Base-by-base conservation (phyloP, 495 filamentous ascomycete genomes). In the Clavariopsis aquatica region DNA sequence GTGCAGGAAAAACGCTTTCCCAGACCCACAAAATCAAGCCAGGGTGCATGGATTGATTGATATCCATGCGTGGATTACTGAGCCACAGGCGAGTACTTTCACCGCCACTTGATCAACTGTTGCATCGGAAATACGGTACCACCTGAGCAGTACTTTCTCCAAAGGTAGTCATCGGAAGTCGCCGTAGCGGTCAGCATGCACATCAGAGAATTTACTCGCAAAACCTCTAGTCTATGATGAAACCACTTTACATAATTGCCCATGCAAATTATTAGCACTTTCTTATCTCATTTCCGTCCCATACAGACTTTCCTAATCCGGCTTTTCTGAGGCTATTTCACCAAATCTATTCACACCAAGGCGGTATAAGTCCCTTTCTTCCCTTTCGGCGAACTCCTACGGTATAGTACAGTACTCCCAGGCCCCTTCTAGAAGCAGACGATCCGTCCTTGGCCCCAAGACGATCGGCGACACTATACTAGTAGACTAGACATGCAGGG, bases 351-450 rank as follows among this genome's bases (percentile, higher is more conserved):
- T n/a, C n/a, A n/a, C n/a, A n/a, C n/a, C n/a, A n/a, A n/a, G n/a
- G n/a, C n/a, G n/a, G n/a, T n/a, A n/a, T n/a, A n/a, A n/a, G n/a
- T n/a, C n/a, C n/a, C n/a, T n/a, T n/a, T n/a, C n/a, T n/a, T n/a
- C n/a, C n/a, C n/a, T n/a, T n/a, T n/a, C n/a, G n/a, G n/a, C n/a
- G n/a, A n/a, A n/a, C n/a, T n/a, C n/a, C n/a, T n/a, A n/a, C n/a
- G n/a, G n/a, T n/a, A n/a, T n/a, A n/a, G n/a, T n/a, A n/a, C n/a
- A n/a, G n/a, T n/a, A n/a, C n/a, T n/a, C n/a, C n/a, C n/a, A n/a
- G n/a, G n/a, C n/a, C n/a, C 38, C 38, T 43, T 43, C 38, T 43
- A 43, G 38, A 43, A 43, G 38, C 38, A 43, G 38, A 43, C 38
- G 9, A 43, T 43, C 8, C 2, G 6, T 17, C 38, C 38, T 8